A percentile compares a stretch with the other conserved stretches of the same genome.
These are phyloP conservation scores for Camelina neglecta DNA, from an alignment of 345 rosid genomes.

Conservation along the genomic window DNA sequence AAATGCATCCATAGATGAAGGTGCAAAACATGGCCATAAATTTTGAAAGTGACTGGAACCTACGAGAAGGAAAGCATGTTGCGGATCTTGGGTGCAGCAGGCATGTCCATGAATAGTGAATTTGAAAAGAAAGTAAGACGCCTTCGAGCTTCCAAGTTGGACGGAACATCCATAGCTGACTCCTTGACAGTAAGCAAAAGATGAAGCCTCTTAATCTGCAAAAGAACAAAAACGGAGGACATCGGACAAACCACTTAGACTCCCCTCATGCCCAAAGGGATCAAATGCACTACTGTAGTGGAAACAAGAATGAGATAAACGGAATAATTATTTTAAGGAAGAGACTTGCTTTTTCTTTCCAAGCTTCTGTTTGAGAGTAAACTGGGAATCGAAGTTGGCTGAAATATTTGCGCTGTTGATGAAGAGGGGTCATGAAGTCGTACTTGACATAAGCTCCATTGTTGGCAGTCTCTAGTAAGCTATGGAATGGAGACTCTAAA, in stretches of 20 bases:
- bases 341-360: constrained; percentile 60
- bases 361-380: constrained; percentile 52
- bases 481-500: constrained; percentile 28
- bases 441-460: constrained; percentile 54
- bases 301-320: constrained; percentile 17
- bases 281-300: constrained; percentile 11
- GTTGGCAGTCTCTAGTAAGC: constrained; percentile 56
- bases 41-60: constrained; percentile 37
- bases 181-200: constrained; percentile 68
- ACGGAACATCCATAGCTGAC: constrained; percentile 72
- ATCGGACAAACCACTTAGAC: constrained; percentile 25
- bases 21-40: constrained; percentile 17
- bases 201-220: constrained; percentile 61
- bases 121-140: constrained; percentile 70
- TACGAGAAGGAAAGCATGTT: constrained; percentile 73
- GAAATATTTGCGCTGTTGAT: constrained; percentile 54
- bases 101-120: constrained; percentile 79
- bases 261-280: constrained; percentile 18
- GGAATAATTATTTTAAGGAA: constrained; percentile 12
- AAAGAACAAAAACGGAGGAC: constrained; percentile 17
- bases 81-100: constrained; percentile 64
- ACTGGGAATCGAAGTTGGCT: constrained; percentile 54
- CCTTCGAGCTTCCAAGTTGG: constrained; percentile 73
- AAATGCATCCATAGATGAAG: constrained; percentile 21
- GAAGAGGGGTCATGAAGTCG: constrained; percentile 64